Conservation (phyloP, 2,329 filamentous ascomycete species). For the Epichloe gansuensis region DNA sequence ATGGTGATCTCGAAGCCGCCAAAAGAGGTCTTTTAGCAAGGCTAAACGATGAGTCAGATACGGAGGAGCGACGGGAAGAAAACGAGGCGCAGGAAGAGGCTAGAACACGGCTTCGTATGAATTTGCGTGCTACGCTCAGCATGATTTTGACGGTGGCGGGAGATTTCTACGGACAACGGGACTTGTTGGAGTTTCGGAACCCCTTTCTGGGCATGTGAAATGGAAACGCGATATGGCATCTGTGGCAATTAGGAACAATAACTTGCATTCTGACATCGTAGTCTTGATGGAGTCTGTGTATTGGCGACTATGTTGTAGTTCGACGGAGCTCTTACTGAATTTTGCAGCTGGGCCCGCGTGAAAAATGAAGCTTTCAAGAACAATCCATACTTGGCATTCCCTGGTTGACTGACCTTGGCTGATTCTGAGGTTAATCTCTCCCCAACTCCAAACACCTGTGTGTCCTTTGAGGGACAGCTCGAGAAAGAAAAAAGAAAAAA, state of each 20-base stretch:
- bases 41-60: conserved; percentile 19
- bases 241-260: no score
- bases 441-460: neutral
- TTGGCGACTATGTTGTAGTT: no score
- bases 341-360: no score
- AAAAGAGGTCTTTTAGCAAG: conserved; percentile 35
- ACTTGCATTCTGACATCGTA: no score
- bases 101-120: conserved; percentile 27
- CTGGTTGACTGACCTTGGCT: neutral
- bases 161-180: conserved; percentile 80
- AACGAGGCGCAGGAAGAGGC: conserved; percentile 14
- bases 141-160: conserved; percentile 85
- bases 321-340: no score
- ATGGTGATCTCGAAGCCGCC: conserved; percentile 30
- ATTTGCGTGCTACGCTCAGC: conserved; percentile 62
- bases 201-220: conserved; percentile 36
- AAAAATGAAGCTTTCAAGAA: no score
- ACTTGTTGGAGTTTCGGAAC: conserved; percentile 65
- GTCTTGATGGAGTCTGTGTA: no score
- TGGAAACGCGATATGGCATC: neutral
- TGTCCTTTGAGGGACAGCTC: neutral
- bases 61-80: conserved; percentile 16
- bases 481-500: no score
- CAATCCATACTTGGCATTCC: no score
- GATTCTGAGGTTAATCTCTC: neutral